phyloP scores from a whole-genome alignment of 2,329 filamentous ascomycete species.

The Beauveria rudraprayagi region DNA sequence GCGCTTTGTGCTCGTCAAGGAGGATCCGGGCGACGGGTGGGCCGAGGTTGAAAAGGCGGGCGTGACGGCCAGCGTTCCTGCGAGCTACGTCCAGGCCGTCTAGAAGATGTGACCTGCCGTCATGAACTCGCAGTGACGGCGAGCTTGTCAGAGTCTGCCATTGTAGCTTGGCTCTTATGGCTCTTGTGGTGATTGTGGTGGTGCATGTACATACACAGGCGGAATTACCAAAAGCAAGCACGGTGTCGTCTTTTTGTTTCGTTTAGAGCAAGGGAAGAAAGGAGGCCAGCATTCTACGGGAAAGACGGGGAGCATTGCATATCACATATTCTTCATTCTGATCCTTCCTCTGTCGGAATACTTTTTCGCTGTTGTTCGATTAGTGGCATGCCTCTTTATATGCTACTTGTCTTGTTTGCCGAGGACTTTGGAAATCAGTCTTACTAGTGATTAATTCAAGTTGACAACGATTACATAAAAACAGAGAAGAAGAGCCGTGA shows the following conservation, averaged over 20 bases:
- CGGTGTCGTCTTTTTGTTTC: not conserved
- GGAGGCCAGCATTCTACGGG: not conserved
- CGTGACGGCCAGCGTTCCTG: slow-evolving; percentile 78
- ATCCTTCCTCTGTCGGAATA: not conserved
- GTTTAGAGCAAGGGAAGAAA: not conserved
- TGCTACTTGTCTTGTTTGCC: too few species aligned
- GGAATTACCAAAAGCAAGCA: not conserved
- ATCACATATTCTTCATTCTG: not conserved
- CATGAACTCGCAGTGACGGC: not conserved
- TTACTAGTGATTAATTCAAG: not conserved
- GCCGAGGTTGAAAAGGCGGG: slow-evolving; percentile 92
- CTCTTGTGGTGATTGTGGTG: not conserved
- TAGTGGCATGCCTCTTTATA: not conserved
- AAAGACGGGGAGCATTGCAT: slow-evolving; percentile 3
- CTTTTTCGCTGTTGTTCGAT: not conserved
- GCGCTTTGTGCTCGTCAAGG: slow-evolving; percentile 78
- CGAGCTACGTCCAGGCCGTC: slow-evolving; percentile 80
- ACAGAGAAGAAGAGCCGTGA: not conserved
- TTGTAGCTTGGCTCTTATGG: not conserved
- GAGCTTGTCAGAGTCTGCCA: slow-evolving; percentile 1
- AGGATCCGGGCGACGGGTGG: slow-evolving; percentile 91
- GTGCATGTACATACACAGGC: not conserved
- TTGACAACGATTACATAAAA: not conserved
- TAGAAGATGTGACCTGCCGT: slow-evolving; percentile 27
- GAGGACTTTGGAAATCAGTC: not conserved